phyloP scores from a whole-genome alignment of 768 basidiomycete genomes.

The Guyanaporus albipodus region DNA sequence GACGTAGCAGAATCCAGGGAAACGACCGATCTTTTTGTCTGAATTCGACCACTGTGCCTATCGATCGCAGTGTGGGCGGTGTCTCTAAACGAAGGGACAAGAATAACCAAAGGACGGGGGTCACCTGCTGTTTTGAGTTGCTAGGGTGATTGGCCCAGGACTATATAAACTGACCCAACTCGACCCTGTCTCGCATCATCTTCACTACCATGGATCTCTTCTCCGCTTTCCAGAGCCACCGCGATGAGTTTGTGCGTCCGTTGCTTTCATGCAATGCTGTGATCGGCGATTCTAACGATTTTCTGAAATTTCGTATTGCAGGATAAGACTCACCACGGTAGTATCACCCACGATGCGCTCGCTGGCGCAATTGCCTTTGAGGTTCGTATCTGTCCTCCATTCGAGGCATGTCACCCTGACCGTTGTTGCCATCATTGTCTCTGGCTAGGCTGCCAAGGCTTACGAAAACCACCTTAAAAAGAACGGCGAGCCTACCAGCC shows the following conservation, averaged over 20 bases:
- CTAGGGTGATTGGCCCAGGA: conserved; percentile 8
- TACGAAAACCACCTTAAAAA: conserved; percentile 13
- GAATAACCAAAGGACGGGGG: conserved; percentile 10
- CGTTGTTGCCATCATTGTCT: neutral
- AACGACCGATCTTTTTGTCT: neutral
- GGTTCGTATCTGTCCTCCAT: conserved; percentile 7
- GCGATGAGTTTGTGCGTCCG: conserved; percentile 5
- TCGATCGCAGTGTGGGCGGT: conserved; percentile 10
- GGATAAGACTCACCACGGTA: conserved; percentile 13
- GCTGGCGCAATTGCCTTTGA: conserved; percentile 16
- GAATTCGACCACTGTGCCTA: conserved; percentile 11
- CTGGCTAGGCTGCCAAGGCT: conserved; percentile 13
- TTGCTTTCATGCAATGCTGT: neutral
- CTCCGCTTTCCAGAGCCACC: neutral
- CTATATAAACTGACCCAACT: conserved; percentile 17
- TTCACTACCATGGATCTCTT: conserved; percentile 9
- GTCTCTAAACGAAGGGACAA: conserved; percentile 11
- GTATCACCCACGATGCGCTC: conserved; percentile 15
- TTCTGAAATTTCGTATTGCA: neutral
- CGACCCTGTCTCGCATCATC: neutral
- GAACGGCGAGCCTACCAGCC: conserved; percentile 19
- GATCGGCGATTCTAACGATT: neutral
- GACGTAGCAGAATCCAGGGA: neutral
- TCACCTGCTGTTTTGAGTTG: conserved; percentile 12
- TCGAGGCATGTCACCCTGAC: neutral